Evolutionary conservation across 805 yeast genomes (phyloP).

Genomic region (baker's yeast (Saccharomyces cerevisiae)): DNA sequence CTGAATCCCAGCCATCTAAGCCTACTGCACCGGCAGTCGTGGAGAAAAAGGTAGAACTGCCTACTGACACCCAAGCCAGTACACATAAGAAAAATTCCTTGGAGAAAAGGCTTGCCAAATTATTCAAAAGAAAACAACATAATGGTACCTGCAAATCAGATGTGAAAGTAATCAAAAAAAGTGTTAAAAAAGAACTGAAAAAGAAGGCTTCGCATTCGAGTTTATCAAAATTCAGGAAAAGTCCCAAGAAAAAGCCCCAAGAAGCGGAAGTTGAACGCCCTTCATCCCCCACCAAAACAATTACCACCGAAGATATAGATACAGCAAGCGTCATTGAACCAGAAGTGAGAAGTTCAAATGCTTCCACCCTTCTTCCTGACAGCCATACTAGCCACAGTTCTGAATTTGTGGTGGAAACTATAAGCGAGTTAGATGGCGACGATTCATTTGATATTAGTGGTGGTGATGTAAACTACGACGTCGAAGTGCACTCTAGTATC

Average conservation of each 20-base stretch:
- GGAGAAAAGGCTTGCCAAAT: constrained; percentile 23
- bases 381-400: constrained; percentile 4
- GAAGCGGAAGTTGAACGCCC: background rate
- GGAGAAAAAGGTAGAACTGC: background rate
- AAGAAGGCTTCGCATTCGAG: constrained; percentile 8
- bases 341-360: background rate
- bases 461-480: background rate
- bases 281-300: constrained; percentile 5
- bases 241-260: constrained; percentile 5
- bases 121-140: constrained; percentile 16
- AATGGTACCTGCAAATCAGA: background rate
- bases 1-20: background rate
- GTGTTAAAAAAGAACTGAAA: constrained; percentile 1
- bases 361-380: constrained; percentile 11
- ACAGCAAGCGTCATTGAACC: background rate
- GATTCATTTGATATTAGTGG: constrained; percentile 17
- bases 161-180: background rate
- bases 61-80: background rate
- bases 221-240: constrained; percentile 7
- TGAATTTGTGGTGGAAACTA: constrained; percentile 12
- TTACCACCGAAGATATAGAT: background rate
- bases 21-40: background rate
- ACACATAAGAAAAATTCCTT: constrained; percentile 7
- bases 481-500: background rate
- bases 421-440: constrained; percentile 16